Evolutionary conservation across 495 filamentous ascomycete genomes (phyloP).

Genomic region (Viridothelium virens): DNA sequence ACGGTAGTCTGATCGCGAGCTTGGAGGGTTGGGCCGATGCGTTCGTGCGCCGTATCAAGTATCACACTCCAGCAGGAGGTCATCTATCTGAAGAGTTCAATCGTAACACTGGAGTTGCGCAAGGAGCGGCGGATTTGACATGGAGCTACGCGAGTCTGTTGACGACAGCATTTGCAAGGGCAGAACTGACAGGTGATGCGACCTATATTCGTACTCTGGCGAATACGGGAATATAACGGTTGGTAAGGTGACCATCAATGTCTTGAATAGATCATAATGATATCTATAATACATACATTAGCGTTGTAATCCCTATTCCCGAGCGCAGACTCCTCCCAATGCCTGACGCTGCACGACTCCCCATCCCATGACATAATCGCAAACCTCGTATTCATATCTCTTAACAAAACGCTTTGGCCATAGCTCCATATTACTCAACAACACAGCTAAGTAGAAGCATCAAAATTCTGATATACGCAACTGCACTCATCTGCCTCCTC

Average conservation of each 20-base stretch:
- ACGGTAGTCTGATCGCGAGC: constrained; percentile 15
- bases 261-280: neutral
- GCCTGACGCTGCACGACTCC: neutral
- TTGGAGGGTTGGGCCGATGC: constrained; percentile 29
- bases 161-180: constrained; percentile 25
- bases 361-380: neutral
- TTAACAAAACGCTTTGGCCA: no score
- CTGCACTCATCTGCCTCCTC: constrained; percentile 23
- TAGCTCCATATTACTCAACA: neutral
- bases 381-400: no score
- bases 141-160: constrained; percentile 26
- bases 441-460: neutral
- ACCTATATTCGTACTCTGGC: constrained; percentile 20
- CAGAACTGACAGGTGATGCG: constrained; percentile 18
- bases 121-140: constrained; percentile 25
- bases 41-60: constrained; percentile 25
- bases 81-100: constrained; percentile 24
- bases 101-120: constrained; percentile 21
- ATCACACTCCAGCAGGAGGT: constrained; percentile 24
- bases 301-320: neutral
- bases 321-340: neutral
- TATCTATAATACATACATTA: neutral
- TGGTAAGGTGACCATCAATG: neutral
- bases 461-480: constrained; percentile 33
- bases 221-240: constrained; percentile 16